Base-by-base conservation (phyloP, 2,329 filamentous ascomycete species). In the Bipolaris oryzae region DNA sequence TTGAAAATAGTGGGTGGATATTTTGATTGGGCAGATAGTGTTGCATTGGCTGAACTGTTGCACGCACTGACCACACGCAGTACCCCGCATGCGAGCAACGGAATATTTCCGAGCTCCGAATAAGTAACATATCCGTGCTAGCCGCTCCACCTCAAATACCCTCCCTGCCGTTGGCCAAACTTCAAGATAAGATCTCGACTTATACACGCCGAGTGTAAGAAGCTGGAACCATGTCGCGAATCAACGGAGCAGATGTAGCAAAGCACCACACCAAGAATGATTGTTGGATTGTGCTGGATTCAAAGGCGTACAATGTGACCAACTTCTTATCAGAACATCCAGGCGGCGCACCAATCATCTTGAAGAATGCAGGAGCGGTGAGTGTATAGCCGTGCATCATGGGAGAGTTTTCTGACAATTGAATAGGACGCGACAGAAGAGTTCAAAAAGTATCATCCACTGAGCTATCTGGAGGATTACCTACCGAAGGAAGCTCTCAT, bases 221-320 rank as follows among this genome's bases (percentile, higher is more conserved):
- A 31, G 18, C 25, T 55, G 18, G 25, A 46, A 62, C 18, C 3
- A 72, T 72, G 70, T 52, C 57, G 33, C 48, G 54, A 37, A 66
- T 75, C 45, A 60, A 74, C 46, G 73, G 72, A 39, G 71, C 70
- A 35, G 73, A 75, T 35, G 67, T 75, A 48, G 70, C 68, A 31
- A 71, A 70, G 52, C 74, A 76, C 56, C 67, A 61, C 38, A 72
- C 46, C 48, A 74, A 70, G 45, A 69, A 73, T 9, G 70, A 69
- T 7, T 80, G 78, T 63, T 91, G 89, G 89, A 84, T 90, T 47
- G 86, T 89, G 5, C 81, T 91, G 7, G 84, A 90, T 68, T 83
- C 83, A 34, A 83, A 85, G 61, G 86, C 90, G 5, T 90, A 87
- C 76, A 85, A 91, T 71, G 76, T 91, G 31, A 87, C 85, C 3